These are phyloP conservation scores for Erodium chrysanthum DNA, from an alignment of 441 rosid species.

Conservation along the genomic window DNA sequence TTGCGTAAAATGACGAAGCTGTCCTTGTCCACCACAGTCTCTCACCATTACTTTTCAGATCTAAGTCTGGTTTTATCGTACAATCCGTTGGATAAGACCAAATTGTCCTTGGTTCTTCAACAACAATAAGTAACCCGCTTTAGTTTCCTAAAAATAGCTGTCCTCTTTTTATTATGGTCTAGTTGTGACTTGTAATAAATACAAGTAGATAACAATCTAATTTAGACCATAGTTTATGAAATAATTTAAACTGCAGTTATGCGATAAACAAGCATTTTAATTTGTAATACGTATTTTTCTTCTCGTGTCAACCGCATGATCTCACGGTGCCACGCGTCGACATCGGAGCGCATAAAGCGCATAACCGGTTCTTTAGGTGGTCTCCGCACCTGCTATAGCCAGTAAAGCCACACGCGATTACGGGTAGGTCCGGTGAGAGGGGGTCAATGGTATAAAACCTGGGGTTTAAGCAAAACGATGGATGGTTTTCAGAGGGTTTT, in stretches of 20 bases:
- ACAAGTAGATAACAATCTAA: too few species aligned
- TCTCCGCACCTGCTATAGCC: constrained; percentile 30
- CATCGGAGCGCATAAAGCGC: not conserved
- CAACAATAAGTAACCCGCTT: not conserved
- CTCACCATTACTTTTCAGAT: too few species aligned
- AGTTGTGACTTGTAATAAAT: not conserved
- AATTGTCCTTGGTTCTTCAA: not conserved
- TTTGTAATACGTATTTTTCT: too few species aligned
- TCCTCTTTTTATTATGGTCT: too few species aligned
- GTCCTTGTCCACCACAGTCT: too few species aligned
- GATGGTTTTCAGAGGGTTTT: constrained; percentile 66
- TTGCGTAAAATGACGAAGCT: too few species aligned
- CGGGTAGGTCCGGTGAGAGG: constrained; percentile 35
- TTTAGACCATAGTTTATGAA: too few species aligned
- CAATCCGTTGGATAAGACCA: not conserved
- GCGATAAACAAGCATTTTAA: too few species aligned
- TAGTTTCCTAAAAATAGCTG: not conserved
- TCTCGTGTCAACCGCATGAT: not conserved
- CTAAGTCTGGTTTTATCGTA: not conserved
- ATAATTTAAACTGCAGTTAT: too few species aligned
- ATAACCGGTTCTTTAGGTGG: constrained; percentile 15
- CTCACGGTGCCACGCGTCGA: not conserved
- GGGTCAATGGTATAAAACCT: not conserved
- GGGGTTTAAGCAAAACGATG: constrained; percentile 51
- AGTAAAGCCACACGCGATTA: constrained; percentile 19